Percentiles rank a stretch among this genome's conserved stretches.
These are phyloP conservation scores for Leersia perrieri DNA, from an alignment of 176 grass and related monocot species.

Conservation along the genomic window DNA sequence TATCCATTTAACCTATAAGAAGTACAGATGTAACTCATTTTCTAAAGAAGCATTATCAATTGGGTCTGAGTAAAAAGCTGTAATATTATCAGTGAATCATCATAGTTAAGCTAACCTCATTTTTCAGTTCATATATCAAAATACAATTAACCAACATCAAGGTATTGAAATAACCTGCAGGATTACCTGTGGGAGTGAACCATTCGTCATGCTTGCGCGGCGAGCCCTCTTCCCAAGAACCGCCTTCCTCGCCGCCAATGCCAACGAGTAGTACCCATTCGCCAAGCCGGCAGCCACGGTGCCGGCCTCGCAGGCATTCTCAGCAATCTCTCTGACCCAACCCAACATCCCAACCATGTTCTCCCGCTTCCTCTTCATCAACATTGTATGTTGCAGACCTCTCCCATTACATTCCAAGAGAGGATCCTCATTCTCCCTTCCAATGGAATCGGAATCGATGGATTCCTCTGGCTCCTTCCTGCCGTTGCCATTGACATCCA, in stretches of 20 bases:
- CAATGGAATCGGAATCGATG: constrained; percentile 2
- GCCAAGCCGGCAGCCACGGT: neutral
- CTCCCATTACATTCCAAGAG: constrained; percentile 17
- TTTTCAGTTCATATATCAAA: neutral
- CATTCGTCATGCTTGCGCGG: neutral
- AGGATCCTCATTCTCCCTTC: constrained; percentile 4
- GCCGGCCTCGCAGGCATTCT: constrained; percentile 6
- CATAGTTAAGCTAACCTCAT: constrained; percentile 8
- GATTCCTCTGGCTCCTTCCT: constrained; percentile 20
- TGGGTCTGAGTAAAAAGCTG: neutral
- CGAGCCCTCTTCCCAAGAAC: constrained; percentile 33
- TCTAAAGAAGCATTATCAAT: neutral
- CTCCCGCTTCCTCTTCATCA: constrained; percentile 53
- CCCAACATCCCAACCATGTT: constrained; percentile 47
- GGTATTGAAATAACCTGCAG: constrained; percentile 37
- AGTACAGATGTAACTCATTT: neutral
- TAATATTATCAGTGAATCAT: neutral
- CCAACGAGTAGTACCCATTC: constrained; percentile 24
- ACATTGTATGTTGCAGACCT: neutral
- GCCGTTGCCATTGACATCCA: neutral
- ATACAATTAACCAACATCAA: neutral
- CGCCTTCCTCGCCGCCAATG: constrained; percentile 14
- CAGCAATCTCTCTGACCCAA: constrained; percentile 44
- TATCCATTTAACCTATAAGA: neutral
- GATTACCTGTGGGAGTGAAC: constrained; percentile 33